phyloP scores from a whole-genome alignment of 2,329 filamentous ascomycete genomes.

The Xylaria sp. region DNA sequence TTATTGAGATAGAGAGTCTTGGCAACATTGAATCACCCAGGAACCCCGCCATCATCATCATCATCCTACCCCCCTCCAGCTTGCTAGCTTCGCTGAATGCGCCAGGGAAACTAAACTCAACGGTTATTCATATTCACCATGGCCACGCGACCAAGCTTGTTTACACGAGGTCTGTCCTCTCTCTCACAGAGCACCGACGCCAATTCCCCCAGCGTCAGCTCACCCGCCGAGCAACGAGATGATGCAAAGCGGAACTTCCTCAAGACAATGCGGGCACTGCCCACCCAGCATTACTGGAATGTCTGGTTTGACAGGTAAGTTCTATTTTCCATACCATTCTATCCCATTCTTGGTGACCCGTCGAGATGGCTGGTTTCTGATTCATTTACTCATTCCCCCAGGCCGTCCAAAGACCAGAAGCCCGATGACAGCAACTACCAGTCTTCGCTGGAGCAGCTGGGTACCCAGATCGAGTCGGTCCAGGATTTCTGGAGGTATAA shows the following conservation, averaged over 20 bases:
- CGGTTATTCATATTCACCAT: constrained; percentile 53
- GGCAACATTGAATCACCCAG: constrained; percentile 36
- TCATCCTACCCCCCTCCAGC: not conserved
- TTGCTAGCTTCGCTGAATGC: constrained; percentile 11
- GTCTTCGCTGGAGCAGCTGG: constrained; percentile 70
- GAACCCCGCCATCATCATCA: constrained; percentile 34
- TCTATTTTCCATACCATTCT: not conserved
- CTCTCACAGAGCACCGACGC: constrained; percentile 69
- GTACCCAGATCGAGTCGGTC: constrained; percentile 77
- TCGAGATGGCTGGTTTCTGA: constrained; percentile 1
- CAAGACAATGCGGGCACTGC: constrained; percentile 76
- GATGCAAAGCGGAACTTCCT: constrained; percentile 87
- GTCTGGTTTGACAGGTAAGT: constrained; percentile 73
- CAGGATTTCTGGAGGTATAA: constrained; percentile 88
- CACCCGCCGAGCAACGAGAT: constrained; percentile 78
- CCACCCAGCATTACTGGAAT: constrained; percentile 83
- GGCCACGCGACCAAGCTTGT: constrained; percentile 67
- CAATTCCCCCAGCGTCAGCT: constrained; percentile 70
- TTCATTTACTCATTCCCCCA: constrained; percentile 38
- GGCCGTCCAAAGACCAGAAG: constrained; percentile 60
- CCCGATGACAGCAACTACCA: constrained; percentile 60
- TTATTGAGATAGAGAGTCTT: constrained; percentile 30
- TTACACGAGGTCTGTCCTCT: constrained; percentile 71
- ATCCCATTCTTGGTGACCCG: not conserved
- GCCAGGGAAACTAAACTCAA: constrained; percentile 24